Evolutionary conservation across 257 asterid species (phyloP).

Genomic region (Ocimum tenuiflorum): DNA sequence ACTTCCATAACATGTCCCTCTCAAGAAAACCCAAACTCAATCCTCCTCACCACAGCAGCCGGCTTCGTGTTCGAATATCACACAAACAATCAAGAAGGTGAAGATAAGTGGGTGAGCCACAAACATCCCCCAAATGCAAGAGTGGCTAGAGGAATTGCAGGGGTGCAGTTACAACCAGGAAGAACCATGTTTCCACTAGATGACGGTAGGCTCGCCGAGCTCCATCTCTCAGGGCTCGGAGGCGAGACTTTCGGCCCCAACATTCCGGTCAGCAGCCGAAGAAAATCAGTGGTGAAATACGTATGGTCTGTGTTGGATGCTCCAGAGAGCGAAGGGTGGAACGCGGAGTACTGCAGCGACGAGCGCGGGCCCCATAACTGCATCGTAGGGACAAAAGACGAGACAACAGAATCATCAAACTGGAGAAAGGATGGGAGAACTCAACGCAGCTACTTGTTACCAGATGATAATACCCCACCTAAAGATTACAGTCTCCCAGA

Average conservation of each 20-base stretch:
- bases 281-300: slow-evolving; percentile 47
- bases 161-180: slow-evolving; percentile 58
- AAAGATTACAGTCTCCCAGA: slow-evolving; percentile 22
- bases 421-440: slow-evolving; percentile 46
- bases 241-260: slow-evolving; percentile 58
- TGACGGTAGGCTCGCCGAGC: slow-evolving; percentile 83
- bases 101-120: slow-evolving; percentile 60
- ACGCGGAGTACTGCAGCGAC: slow-evolving; percentile 73
- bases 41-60: slow-evolving; percentile 54
- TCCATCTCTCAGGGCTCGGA: slow-evolving; percentile 60
- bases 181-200: slow-evolving; percentile 59
- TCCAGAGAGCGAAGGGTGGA: slow-evolving; percentile 95
- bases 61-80: slow-evolving; percentile 67
- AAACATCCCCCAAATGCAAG: slow-evolving; percentile 67
- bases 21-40: slow-evolving; percentile 23
- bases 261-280: slow-evolving; percentile 31
- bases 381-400: slow-evolving; percentile 63
- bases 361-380: slow-evolving; percentile 74
- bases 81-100: slow-evolving; percentile 35
- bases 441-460: slow-evolving; percentile 47
- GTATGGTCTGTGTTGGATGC: slow-evolving; percentile 78
- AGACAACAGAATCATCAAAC: slow-evolving; percentile 28
- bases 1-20: slow-evolving; percentile 60
- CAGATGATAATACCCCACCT: slow-evolving; percentile 17
- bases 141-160: slow-evolving; percentile 51